A percentile compares a stretch with the other conserved stretches of the same genome.
These are phyloP conservation scores for Biscogniauxia marginata DNA, from an alignment of 2,329 filamentous ascomycete species.

Conservation along the genomic window DNA sequence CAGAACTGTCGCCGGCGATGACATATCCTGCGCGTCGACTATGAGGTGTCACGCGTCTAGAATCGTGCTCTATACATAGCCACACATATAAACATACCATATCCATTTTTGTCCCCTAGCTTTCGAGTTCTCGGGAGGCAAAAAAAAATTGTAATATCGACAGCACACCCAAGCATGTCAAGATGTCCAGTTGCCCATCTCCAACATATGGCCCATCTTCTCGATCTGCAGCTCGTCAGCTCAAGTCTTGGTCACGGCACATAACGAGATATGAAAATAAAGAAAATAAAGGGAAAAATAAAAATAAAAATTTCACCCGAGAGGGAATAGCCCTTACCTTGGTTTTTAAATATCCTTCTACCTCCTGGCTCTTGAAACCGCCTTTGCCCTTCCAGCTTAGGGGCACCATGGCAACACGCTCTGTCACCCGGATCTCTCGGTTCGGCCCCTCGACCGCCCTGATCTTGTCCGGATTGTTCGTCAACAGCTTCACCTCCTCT, in stretches of 20 bases:
- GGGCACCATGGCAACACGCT: slow-evolving; percentile 93
- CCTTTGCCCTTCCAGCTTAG: slow-evolving; percentile 85
- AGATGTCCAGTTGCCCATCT: slow-evolving; percentile 44
- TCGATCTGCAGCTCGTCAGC: slow-evolving; percentile 59
- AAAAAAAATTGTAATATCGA: neutral
- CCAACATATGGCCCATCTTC: slow-evolving; percentile 82
- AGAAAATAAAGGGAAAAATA: neutral
- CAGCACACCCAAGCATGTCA: neutral
- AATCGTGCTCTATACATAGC: neutral
- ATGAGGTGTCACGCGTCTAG: neutral
- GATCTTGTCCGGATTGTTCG: slow-evolving; percentile 98
- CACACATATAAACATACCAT: neutral
- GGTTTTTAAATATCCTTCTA: slow-evolving; percentile 90
- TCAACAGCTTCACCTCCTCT: slow-evolving; percentile 75
- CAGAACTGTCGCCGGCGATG: too few species aligned
- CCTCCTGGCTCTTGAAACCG: slow-evolving; percentile 82
- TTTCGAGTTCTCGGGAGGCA: slow-evolving; percentile 1
- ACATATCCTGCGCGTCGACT: neutral
- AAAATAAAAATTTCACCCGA: neutral
- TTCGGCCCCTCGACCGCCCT: slow-evolving; percentile 89
- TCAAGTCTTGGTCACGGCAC: too few species aligned
- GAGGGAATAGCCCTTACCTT: slow-evolving; percentile 64
- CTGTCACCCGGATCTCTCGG: slow-evolving; percentile 80
- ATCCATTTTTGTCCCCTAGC: neutral
- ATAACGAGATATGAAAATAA: too few species aligned